Conservation (phyloP, 352 stramenopile genomes). For the Paralagenidium karlingii region DNA sequence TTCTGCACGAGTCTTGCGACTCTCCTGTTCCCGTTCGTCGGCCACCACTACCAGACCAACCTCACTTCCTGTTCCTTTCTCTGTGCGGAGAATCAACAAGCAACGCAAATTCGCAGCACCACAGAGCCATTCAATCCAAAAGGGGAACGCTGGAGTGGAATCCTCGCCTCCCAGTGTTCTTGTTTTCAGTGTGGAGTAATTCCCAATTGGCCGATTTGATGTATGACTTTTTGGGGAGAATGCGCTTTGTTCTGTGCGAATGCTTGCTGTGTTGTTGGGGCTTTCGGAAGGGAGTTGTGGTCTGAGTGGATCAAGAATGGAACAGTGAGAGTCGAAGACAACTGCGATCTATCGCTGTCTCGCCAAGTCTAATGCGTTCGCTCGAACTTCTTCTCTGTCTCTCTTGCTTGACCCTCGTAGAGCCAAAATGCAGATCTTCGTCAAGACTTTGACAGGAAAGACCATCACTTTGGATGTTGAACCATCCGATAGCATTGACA, state of each 20-base stretch:
- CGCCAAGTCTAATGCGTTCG: not conserved
- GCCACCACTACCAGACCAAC: no score
- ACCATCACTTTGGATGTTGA: conserved; percentile 99
- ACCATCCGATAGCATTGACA: conserved; percentile 98
- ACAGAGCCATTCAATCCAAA: not conserved
- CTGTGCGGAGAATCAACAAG: conserved; percentile 2
- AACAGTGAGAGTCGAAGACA: not conserved
- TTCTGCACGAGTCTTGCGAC: conserved; percentile 38
- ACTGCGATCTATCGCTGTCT: not conserved
- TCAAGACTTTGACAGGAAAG: conserved; percentile 96
- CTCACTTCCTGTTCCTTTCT: no score
- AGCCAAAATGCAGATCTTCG: conserved; percentile 92
- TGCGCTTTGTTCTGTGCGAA: not conserved
- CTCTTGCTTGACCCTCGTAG: not conserved
- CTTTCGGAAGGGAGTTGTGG: not conserved
- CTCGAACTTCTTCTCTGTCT: not conserved
- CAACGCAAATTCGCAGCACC: conserved; percentile 1
- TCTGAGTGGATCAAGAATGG: not conserved
- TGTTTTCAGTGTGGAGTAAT: no score
- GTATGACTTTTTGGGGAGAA: no score
- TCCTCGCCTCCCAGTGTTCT: no score
- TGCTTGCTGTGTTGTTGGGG: not conserved
- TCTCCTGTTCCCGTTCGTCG: no score
- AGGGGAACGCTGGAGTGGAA: conserved; percentile 3
- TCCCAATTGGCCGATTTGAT: no score